phyloP scores from a whole-genome alignment of 441 rosid genomes.

The Sinapis alba region DNA sequence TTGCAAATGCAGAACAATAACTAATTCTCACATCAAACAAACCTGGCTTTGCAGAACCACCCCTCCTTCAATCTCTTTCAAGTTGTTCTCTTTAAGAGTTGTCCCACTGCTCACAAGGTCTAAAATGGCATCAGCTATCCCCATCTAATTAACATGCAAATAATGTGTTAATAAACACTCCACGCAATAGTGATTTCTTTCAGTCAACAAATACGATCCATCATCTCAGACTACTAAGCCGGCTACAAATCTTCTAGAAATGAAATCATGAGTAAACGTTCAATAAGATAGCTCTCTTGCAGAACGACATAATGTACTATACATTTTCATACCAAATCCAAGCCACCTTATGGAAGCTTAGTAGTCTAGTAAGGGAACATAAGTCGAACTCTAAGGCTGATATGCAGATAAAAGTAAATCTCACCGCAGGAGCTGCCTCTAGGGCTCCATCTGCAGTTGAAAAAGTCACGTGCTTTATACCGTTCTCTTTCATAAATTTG shows the following conservation, averaged over 20 bases:
- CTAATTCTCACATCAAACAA: constrained; percentile 12
- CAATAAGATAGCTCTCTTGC: not conserved
- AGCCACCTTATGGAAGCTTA: constrained; percentile 2
- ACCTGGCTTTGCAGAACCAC: constrained; percentile 94
- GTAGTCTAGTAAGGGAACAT: not conserved
- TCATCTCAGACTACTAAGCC: not conserved
- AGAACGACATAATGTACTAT: not conserved
- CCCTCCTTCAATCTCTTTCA: constrained; percentile 96
- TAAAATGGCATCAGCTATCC: constrained; percentile 97
- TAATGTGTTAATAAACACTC: not conserved
- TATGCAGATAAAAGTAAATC: constrained; percentile 23
- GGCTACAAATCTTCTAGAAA: not conserved
- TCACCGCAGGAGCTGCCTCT: constrained; percentile 99
- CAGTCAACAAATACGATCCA: not conserved
- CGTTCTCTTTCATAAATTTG: constrained; percentile 86
- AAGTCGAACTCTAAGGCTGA: not conserved
- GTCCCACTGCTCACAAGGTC: constrained; percentile 99
- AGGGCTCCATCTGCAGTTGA: constrained; percentile 98
- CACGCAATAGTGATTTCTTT: not conserved
- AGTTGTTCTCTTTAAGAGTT: constrained; percentile 88
- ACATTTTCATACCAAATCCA: not conserved
- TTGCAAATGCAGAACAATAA: not conserved
- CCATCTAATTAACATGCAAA: constrained; percentile 65
- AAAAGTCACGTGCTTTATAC: constrained; percentile 77
- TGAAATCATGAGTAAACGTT: not conserved